A percentile compares a stretch with the other conserved stretches of the same genome.
Conservation (phyloP, 2,329 filamentous ascomycete genomes). For the Apiospora hydei region DNA sequence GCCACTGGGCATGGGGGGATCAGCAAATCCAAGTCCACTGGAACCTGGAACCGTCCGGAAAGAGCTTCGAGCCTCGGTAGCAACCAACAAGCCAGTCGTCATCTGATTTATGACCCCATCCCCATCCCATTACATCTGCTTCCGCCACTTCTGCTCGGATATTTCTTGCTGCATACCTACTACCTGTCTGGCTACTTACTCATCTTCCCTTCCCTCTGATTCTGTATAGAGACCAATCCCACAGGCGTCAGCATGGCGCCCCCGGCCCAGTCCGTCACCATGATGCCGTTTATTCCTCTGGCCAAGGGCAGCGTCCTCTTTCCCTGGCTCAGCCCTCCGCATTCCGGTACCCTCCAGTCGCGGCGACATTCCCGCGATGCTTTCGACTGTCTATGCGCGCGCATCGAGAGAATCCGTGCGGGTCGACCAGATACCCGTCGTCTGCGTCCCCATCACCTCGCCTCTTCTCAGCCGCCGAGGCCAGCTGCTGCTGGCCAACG, state of each 20-base stretch:
- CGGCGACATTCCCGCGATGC: conserved; percentile 85
- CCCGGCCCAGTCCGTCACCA: conserved; percentile 46
- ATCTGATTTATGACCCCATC: conserved; percentile 1
- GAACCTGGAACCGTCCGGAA: neutral
- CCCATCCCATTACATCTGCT: neutral
- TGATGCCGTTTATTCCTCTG: conserved; percentile 81
- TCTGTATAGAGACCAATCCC: neutral
- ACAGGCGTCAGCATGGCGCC: conserved; percentile 38
- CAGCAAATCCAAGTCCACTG: conserved; percentile 4
- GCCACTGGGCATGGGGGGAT: neutral
- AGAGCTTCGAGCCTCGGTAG: conserved; percentile 1
- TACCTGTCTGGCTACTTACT: neutral
- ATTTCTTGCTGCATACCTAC: neutral
- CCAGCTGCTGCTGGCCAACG: conserved; percentile 75
- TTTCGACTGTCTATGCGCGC: conserved; percentile 84
- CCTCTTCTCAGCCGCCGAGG: conserved; percentile 77
- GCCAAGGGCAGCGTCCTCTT: conserved; percentile 80
- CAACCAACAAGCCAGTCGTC: neutral
- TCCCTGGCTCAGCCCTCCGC: conserved; percentile 85
- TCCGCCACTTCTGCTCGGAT: neutral
- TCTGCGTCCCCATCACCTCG: conserved; percentile 85
- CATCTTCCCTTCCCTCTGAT: neutral
- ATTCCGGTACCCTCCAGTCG: conserved; percentile 82
- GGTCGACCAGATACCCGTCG: conserved; percentile 76
- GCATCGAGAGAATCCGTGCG: conserved; percentile 72